These are phyloP conservation scores for Globisporangium paddicum DNA, from an alignment of 352 stramenopile species.

Conservation along the genomic window DNA sequence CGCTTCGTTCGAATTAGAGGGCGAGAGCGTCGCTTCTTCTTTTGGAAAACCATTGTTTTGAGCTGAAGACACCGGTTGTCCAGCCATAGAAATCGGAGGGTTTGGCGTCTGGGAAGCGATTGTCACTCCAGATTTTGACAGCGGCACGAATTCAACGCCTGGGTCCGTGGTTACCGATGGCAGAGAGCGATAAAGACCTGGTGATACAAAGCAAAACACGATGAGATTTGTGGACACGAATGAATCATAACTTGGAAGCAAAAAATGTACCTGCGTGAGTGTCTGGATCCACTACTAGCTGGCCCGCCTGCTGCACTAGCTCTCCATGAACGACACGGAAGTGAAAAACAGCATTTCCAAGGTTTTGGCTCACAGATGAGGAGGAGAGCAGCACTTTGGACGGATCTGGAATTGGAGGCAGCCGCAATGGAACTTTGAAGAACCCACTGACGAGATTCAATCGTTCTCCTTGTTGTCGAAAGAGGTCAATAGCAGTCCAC, in stretches of 20 bases:
- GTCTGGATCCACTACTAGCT: slow-evolving; percentile 33
- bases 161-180: background rate
- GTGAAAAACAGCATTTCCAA: slow-evolving; percentile 21
- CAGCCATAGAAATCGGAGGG: background rate
- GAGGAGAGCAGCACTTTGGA: slow-evolving; percentile 22
- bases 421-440: slow-evolving; percentile 37
- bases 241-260: too few relatives aligned
- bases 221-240: background rate
- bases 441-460: slow-evolving; percentile 18
- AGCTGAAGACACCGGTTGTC: background rate
- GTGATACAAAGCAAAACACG: background rate
- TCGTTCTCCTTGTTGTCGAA: slow-evolving; percentile 12
- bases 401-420: slow-evolving; percentile 36
- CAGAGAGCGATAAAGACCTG: slow-evolving; percentile 3
- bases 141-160: too few relatives aligned
- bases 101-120: background rate
- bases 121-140: background rate
- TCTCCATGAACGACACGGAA: slow-evolving; percentile 32
- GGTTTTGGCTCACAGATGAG: slow-evolving; percentile 6
- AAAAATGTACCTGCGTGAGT: slow-evolving; percentile 20
- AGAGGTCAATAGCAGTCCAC: slow-evolving; percentile 38
- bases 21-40: background rate
- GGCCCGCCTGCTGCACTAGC: slow-evolving; percentile 18
- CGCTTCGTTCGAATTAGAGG: background rate
- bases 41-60: background rate